Conservation (phyloP, 257 asterid species). For the Paraleonurus japonicus region DNA sequence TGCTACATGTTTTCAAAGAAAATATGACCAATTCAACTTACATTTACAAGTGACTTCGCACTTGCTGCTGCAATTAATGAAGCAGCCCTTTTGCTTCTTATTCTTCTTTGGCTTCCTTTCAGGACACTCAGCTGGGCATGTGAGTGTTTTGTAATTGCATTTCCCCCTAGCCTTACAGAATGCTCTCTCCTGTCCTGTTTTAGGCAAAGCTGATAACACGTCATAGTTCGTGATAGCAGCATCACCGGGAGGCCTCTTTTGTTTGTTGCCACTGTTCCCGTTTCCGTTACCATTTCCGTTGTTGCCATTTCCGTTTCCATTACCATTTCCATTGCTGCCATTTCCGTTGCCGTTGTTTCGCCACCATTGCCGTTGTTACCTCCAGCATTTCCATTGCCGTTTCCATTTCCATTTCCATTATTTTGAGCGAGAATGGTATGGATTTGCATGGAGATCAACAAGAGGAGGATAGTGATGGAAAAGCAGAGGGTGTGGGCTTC, state of each 20-base stretch:
- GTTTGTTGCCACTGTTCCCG: neutral
- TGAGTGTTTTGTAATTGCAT: slow-evolving; percentile 44
- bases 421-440: slow-evolving; percentile 38
- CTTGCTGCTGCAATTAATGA: slow-evolving; percentile 56
- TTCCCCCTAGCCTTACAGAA: slow-evolving; percentile 43
- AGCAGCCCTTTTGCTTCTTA: slow-evolving; percentile 62
- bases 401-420: slow-evolving; percentile 10
- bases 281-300: slow-evolving; percentile 25
- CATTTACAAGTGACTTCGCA: slow-evolving; percentile 71
- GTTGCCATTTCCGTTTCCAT: slow-evolving; percentile 13
- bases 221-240: slow-evolving; percentile 47
- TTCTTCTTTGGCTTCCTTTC: slow-evolving; percentile 57
- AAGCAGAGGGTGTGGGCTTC: slow-evolving; percentile 35
- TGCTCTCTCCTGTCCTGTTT: slow-evolving; percentile 45
- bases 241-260: slow-evolving; percentile 24
- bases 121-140: slow-evolving; percentile 57
- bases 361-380: no score
- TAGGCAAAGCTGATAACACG: slow-evolving; percentile 32
- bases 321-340: slow-evolving; percentile 15
- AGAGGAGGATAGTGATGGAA: slow-evolving; percentile 31
- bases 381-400: slow-evolving; percentile 13
- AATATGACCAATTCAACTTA: no score
- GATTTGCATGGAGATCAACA: slow-evolving; percentile 42
- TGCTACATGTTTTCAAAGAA: no score
- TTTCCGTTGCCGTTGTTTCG: neutral